phyloP scores from a whole-genome alignment of 768 basidiomycete genomes.

The Auriculariales sp. region DNA sequence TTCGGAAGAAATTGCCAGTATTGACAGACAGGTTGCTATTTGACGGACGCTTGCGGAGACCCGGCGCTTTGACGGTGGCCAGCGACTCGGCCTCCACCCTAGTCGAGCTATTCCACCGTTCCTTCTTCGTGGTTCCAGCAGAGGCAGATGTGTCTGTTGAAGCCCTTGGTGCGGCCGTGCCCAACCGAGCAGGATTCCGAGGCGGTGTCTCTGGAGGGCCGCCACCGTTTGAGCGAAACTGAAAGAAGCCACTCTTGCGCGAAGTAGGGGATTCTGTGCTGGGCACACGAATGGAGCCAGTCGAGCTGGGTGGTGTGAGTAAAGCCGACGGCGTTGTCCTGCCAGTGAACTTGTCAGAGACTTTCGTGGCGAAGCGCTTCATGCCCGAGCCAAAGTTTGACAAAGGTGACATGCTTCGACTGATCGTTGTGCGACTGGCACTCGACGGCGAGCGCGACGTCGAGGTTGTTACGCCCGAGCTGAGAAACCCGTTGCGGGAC shows the following conservation, averaged over 20 bases:
- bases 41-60: constrained; percentile 29
- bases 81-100: constrained; percentile 43
- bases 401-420: constrained; percentile 68
- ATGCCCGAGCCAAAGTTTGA: constrained; percentile 63
- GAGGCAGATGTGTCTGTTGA: constrained; percentile 25
- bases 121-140: constrained; percentile 19
- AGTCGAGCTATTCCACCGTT: constrained; percentile 72
- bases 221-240: constrained; percentile 1
- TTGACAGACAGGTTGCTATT: constrained; percentile 4
- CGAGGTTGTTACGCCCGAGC: constrained; percentile 39
- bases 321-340: constrained; percentile 13
- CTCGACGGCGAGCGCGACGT: constrained; percentile 22
- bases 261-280: constrained; percentile 46
- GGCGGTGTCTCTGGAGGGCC: too few relatives aligned
- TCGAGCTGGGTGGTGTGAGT: constrained; percentile 13
- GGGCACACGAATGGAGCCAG: constrained; percentile 30
- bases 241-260: constrained; percentile 10
- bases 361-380: constrained; percentile 14
- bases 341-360: constrained; percentile 13
- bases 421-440: constrained; percentile 25
- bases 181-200: too few relatives aligned
- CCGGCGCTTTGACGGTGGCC: constrained; percentile 31
- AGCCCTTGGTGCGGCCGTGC: too few relatives aligned
- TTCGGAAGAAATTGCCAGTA: background rate
- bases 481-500: constrained; percentile 46